Evolutionary conservation across 139 green algal genomes (phyloP), one percentile per base, ranked within the genome.

Genomic region (Chlorokybus atmophyticus): DNA sequence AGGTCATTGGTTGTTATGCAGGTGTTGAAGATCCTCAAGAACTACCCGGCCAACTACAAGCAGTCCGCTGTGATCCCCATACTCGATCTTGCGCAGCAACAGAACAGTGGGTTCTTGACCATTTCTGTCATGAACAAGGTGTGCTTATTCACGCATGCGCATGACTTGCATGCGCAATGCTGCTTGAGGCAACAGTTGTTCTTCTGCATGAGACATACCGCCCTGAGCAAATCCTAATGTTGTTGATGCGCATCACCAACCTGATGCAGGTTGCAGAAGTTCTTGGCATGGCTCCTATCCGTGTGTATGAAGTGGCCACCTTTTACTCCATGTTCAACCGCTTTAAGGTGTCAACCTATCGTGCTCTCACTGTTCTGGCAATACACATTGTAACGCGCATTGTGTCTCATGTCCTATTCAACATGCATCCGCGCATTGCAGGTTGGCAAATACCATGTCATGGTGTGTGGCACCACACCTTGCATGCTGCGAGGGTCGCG

Each of bases 251-350:
- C 10, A 21, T n/a, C n/a, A n/a, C n/a, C n/a, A n/a, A n/a, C n/a
- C n/a, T n/a, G n/a, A 14, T 40, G 50, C 54, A 66, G 58, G 42
- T 84, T 3, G 68, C 77, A 23, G 62, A 77, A 7, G 63, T 84
- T 28, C 71, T 96, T 8, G 85, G 84, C 6, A 86, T 95, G 80
- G 56, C 84, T 3, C 65, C 76, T 2, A 97, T 97, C 62, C 73
- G 89, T 8, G 89, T 97, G 32, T 97, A 95, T 52, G 89, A 97
- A 73, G 84, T 96, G 26, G 91, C 89, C 23, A 97, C 91, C 8
- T 98, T 98, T 59, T 98, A 98, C 80, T 93, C 87, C 55, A 98
- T 98, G 91, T 98, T 96, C 81, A 98, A 98, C 77, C 76, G 91
- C 26, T 79, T 23, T 31, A 39, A 40, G 40, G 57, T 65, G 38